These are phyloP conservation scores for Skeletonema potamos DNA, from an alignment of 108 stramenopile species.

Conservation along the genomic window DNA sequence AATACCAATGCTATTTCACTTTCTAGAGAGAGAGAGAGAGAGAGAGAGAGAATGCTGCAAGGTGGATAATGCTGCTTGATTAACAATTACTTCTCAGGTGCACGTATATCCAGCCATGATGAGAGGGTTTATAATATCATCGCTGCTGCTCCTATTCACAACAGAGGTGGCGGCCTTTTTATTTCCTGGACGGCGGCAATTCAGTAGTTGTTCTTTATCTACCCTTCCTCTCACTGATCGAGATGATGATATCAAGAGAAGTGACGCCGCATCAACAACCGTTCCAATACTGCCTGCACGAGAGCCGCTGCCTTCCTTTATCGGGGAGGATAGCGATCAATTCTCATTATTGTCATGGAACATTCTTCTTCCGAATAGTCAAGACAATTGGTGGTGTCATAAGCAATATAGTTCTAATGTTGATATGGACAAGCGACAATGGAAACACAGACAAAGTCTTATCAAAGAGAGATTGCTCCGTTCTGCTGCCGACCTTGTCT, in stretches of 20 bases:
- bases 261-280: neutral
- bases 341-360: slow-evolving; percentile 56
- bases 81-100: no score
- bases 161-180: neutral
- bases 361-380: slow-evolving; percentile 51
- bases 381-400: slow-evolving; percentile 64
- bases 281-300: slow-evolving; percentile 28
- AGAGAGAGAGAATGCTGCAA: no score
- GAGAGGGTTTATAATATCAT: no score
- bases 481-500: slow-evolving; percentile 78
- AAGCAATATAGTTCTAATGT: slow-evolving; percentile 46
- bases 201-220: neutral
- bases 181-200: neutral
- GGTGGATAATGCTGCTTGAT: no score
- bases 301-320: slow-evolving; percentile 20
- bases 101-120: no score
- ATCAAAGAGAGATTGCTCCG: slow-evolving; percentile 36
- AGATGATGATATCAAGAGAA: neutral
- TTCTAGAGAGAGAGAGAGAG: no score
- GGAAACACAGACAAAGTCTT: slow-evolving; percentile 45
- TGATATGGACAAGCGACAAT: slow-evolving; percentile 45
- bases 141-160: neutral
- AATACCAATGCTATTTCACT: no score
- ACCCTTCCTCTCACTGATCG: slow-evolving; percentile 6
- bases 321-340: neutral